phyloP scores from a whole-genome alignment of 1,139 yeast genomes.

The Magnusiomyces suaveolens region DNA sequence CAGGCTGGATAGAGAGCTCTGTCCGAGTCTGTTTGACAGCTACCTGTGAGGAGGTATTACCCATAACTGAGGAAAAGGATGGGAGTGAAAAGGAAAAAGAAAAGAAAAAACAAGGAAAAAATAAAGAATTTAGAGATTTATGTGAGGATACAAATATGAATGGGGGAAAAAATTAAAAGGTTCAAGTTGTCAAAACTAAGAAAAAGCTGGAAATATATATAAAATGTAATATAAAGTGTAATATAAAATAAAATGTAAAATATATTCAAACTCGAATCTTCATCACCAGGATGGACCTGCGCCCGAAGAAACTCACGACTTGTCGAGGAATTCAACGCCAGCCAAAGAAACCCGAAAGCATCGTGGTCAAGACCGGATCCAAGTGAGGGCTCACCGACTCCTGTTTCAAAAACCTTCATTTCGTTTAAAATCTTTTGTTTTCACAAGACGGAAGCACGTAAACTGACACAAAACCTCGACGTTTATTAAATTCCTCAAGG shows the following conservation, averaged over 20 bases:
- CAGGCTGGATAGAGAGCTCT: conserved; percentile 1
- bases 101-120: neutral
- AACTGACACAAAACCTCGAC: no score
- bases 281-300: neutral
- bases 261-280: no score
- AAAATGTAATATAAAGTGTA: no score
- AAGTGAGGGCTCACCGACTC: no score
- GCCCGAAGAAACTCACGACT: neutral
- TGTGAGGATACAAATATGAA: no score
- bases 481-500: neutral
- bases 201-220: no score
- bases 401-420: neutral
- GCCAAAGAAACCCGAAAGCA: neutral
- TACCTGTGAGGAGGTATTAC: neutral
- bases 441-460: no score
- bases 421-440: neutral
- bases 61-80: neutral
- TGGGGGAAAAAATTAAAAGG: neutral
- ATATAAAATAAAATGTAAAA: no score
- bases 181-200: neutral
- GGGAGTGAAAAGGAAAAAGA: neutral
- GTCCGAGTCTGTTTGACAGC: conserved; percentile 2
- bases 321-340: neutral
- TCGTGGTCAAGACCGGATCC: no score
- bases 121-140: neutral